phyloP scores from a whole-genome alignment of 2,329 filamentous ascomycete genomes.

The Penicillium thymicola region DNA sequence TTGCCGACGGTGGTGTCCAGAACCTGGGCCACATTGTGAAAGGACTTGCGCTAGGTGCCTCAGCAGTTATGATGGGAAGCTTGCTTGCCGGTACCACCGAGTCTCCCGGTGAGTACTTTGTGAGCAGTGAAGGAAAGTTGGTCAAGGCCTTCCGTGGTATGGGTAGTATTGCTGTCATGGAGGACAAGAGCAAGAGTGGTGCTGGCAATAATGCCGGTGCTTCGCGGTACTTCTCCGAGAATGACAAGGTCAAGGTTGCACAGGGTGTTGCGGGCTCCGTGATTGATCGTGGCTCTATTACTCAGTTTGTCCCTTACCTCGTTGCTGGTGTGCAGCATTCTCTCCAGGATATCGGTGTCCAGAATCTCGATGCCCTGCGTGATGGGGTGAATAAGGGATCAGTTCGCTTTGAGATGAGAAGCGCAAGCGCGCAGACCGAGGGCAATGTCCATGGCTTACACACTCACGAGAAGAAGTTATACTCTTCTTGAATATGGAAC shows the following conservation, averaged over 20 bases:
- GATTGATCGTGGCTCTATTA: conserved; percentile 66
- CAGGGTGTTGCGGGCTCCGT: conserved; percentile 84
- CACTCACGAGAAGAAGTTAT: conserved; percentile 99
- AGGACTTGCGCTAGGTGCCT: conserved; percentile 88
- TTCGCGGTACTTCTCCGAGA: conserved; percentile 96
- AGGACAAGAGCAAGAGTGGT: conserved; percentile 90
- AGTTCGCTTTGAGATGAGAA: conserved; percentile 90
- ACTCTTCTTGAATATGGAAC: conserved; percentile 52
- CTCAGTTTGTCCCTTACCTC: conserved; percentile 94
- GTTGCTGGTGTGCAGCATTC: conserved; percentile 95
- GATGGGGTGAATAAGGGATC: conserved; percentile 68
- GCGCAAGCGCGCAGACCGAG: conserved; percentile 90
- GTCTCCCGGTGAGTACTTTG: conserved; percentile 93
- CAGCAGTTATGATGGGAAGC: conserved; percentile 99
- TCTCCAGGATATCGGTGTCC: conserved; percentile 88
- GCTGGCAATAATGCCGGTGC: conserved; percentile 87
- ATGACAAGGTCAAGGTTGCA: conserved; percentile 88
- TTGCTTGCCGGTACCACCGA: conserved; percentile 95
- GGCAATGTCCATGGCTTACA: conserved; percentile 95
- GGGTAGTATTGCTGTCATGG: conserved; percentile 99
- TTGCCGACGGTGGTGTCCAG: conserved; percentile 95
- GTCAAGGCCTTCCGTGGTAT: conserved; percentile 99
- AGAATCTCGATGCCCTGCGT: conserved; percentile 74
- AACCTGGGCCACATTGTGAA: conserved; percentile 99
- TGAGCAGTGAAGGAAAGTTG: conserved; percentile 92